phyloP scores from a whole-genome alignment of 345 rosid genomes.

The Lenwebbia sp. region DNA sequence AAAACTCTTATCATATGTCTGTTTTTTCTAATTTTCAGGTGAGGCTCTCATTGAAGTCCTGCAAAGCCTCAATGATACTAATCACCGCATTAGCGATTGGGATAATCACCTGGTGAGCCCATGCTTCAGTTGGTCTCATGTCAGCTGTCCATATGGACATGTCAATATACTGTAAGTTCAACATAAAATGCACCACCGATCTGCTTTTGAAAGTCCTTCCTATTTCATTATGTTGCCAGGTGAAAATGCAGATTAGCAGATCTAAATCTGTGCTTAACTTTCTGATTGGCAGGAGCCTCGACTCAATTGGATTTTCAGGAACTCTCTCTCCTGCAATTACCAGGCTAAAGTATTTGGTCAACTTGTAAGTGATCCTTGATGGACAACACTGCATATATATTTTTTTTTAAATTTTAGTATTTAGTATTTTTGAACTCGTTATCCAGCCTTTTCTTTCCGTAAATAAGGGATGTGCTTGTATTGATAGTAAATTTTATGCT shows the following conservation, averaged over 20 bases:
- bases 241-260: background rate
- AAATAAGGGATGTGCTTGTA: background rate
- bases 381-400: background rate
- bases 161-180: constrained; percentile 65
- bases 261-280: background rate
- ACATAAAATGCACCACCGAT: background rate
- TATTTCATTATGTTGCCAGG: background rate
- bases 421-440: background rate
- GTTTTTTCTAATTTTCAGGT: constrained; percentile 2
- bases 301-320: constrained; percentile 74
- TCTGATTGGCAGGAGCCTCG: constrained; percentile 43
- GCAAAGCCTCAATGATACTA: constrained; percentile 45
- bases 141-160: constrained; percentile 58
- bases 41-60: constrained; percentile 58
- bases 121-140: constrained; percentile 80
- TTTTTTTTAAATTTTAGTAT: background rate
- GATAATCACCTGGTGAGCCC: constrained; percentile 57
- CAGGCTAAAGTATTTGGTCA: constrained; percentile 59
- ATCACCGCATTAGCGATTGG: constrained; percentile 44
- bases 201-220: background rate
- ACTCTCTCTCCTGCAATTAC: constrained; percentile 60
- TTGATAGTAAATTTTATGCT: background rate
- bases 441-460: background rate
- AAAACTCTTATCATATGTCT: background rate
- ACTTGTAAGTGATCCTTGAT: constrained; percentile 41